A percentile compares a stretch with the other conserved stretches of the same genome.
phyloP scores from a whole-genome alignment of 116 monocot genomes.

The Posidonia oceanica region DNA sequence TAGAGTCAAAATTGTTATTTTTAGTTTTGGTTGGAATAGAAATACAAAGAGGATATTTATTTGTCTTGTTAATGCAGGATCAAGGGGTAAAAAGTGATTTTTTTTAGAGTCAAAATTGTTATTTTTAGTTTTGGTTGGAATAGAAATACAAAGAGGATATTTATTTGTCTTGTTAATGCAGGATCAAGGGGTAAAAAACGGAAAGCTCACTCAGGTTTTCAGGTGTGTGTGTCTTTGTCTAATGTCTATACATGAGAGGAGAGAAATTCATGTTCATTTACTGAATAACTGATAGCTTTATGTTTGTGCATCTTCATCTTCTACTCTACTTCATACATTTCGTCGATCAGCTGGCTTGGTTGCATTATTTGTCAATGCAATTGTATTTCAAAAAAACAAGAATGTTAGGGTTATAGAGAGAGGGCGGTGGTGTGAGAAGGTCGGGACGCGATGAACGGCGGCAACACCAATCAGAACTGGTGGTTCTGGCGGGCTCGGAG shows the following conservation, averaged over 20 bases:
- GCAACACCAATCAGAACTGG: too few relatives aligned
- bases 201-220: slow-evolving; percentile 47
- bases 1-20: too few relatives aligned
- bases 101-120: too few relatives aligned
- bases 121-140: background rate
- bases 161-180: slow-evolving; percentile 16
- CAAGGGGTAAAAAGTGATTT: slow-evolving; percentile 52
- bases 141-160: background rate
- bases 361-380: too few relatives aligned
- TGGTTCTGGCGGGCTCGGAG: too few relatives aligned
- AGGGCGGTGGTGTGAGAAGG: too few relatives aligned
- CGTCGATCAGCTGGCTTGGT: too few relatives aligned
- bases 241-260: background rate
- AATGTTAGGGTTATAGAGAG: too few relatives aligned
- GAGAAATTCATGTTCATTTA: background rate
- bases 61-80: slow-evolving; percentile 21
- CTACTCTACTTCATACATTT: background rate
- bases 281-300: too few relatives aligned
- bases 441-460: too few relatives aligned
- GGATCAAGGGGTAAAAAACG: slow-evolving; percentile 73
- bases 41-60: slow-evolving; percentile 2
- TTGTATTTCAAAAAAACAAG: too few relatives aligned
- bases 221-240: slow-evolving; percentile 32
- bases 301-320: background rate
- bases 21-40: too few relatives aligned